phyloP scores from a whole-genome alignment of 2,329 filamentous ascomycete species.

The Alternaria atra region DNA sequence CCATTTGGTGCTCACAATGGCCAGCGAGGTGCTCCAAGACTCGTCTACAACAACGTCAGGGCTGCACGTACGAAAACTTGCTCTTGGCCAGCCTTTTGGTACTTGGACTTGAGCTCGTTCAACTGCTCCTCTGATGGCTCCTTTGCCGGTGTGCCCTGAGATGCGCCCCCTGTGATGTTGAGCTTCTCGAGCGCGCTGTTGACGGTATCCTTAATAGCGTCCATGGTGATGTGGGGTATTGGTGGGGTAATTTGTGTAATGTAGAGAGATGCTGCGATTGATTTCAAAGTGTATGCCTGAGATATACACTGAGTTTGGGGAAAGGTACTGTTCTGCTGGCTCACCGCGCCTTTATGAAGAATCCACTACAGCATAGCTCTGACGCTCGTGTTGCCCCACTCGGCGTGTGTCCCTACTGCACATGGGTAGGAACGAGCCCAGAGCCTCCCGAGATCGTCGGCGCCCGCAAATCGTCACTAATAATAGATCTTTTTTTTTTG shows the following conservation, averaged over 20 bases:
- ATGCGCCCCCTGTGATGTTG: slow-evolving; percentile 47
- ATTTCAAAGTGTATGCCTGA: background rate
- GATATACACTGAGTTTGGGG: slow-evolving; percentile 2
- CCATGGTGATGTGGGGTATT: slow-evolving; percentile 44
- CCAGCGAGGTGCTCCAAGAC: slow-evolving; percentile 8
- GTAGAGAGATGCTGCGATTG: slow-evolving; percentile 12
- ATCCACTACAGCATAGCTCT: slow-evolving; percentile 27
- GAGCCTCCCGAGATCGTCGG: slow-evolving; percentile 26
- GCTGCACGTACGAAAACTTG: slow-evolving; percentile 71
- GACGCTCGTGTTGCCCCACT: slow-evolving; percentile 42
- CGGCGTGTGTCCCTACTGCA: slow-evolving; percentile 34
- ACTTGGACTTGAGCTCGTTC: slow-evolving; percentile 74
- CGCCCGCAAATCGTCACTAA: slow-evolving; percentile 39
- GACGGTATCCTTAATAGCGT: slow-evolving; percentile 53
- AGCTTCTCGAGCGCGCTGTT: slow-evolving; percentile 55
- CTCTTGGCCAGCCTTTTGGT: slow-evolving; percentile 76
- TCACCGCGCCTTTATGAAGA: slow-evolving; percentile 14
- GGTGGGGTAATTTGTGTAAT: slow-evolving; percentile 12
- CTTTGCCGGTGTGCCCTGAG: slow-evolving; percentile 49
- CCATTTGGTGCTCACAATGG: slow-evolving; percentile 1
- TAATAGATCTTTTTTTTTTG: slow-evolving; percentile 28
- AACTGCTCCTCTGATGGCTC: slow-evolving; percentile 73
- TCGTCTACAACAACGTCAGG: background rate
- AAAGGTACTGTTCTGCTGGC: slow-evolving; percentile 7
- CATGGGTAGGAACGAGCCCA: slow-evolving; percentile 19